These are phyloP conservation scores for Cytospora piceae DNA, from an alignment of 2,329 filamentous ascomycete genomes.

Conservation along the genomic window DNA sequence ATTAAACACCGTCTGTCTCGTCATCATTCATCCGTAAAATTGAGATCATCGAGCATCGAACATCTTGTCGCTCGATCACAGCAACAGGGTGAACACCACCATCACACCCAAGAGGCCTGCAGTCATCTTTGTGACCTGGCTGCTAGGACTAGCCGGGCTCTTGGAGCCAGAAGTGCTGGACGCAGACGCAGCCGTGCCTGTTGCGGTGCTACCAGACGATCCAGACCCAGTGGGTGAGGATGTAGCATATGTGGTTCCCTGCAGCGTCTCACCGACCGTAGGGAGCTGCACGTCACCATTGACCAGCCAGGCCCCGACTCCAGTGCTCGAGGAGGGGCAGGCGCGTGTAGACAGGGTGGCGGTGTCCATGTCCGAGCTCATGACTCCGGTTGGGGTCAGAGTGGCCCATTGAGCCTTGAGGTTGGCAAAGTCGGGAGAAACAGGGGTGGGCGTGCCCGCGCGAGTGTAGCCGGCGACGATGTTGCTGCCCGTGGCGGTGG, in stretches of 20 bases:
- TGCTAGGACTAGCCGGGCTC: constrained; percentile 49
- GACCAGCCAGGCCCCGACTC: constrained; percentile 68
- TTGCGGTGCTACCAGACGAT: constrained; percentile 29
- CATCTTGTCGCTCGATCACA: constrained; percentile 40
- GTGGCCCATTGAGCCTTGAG: constrained; percentile 77
- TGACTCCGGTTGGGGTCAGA: constrained; percentile 69
- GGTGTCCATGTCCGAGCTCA: constrained; percentile 63
- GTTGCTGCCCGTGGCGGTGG: constrained; percentile 55
- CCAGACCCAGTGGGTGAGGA: constrained; percentile 27
- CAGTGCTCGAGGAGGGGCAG: constrained; percentile 71
- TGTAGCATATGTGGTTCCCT: constrained; percentile 35
- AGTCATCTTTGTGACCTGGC: constrained; percentile 54
- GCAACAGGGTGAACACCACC: constrained; percentile 56
- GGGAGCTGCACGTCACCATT: constrained; percentile 72
- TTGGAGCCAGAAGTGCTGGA: constrained; percentile 39
- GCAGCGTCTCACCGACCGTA: constrained; percentile 61
- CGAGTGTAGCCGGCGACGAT: constrained; percentile 69
- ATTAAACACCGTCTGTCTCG: not conserved
- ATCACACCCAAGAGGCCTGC: constrained; percentile 55
- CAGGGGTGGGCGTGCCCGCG: constrained; percentile 72
- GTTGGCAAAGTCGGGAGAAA: constrained; percentile 78
- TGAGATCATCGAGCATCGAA: not conserved
- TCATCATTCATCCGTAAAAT: not conserved
- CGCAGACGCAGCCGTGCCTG: constrained; percentile 35
- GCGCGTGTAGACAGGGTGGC: constrained; percentile 64